phyloP scores from a whole-genome alignment of 2,329 filamentous ascomycete species.

The Lachnellula suecica region DNA sequence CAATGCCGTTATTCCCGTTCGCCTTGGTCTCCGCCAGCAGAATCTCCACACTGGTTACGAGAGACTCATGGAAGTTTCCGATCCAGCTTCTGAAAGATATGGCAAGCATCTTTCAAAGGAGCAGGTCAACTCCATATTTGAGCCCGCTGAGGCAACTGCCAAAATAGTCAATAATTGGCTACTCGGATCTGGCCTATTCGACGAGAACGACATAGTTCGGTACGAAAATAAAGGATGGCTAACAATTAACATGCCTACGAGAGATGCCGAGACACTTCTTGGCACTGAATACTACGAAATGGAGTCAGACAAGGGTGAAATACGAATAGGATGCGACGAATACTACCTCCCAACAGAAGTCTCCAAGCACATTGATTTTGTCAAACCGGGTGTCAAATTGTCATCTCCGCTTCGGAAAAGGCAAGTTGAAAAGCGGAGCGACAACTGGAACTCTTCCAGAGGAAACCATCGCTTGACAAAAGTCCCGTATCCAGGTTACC shows the following conservation, averaged over 20 bases:
- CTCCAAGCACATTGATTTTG: slow-evolving; percentile 44
- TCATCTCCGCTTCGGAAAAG: not conserved
- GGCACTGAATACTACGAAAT: slow-evolving; percentile 36
- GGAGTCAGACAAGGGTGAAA: slow-evolving; percentile 23
- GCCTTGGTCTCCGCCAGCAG: slow-evolving; percentile 2
- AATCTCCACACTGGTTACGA: slow-evolving; percentile 4
- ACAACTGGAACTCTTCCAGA: not conserved
- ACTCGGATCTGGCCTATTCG: slow-evolving; percentile 29
- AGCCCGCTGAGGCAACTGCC: slow-evolving; percentile 30
- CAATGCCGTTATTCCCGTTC: slow-evolving; percentile 2
- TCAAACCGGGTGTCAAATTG: slow-evolving; percentile 44
- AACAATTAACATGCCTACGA: slow-evolving; percentile 34
- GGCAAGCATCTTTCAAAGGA: slow-evolving; percentile 18
- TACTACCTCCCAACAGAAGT: slow-evolving; percentile 42
- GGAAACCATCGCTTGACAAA: not conserved
- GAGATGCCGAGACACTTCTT: slow-evolving; percentile 35
- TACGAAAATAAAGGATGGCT: slow-evolving; percentile 36
- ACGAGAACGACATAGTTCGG: slow-evolving; percentile 30
- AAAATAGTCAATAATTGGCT: slow-evolving; percentile 36
- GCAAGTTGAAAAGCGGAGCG: not conserved
- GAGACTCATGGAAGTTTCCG: slow-evolving; percentile 11
- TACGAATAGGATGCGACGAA: slow-evolving; percentile 35
- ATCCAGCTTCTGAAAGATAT: slow-evolving; percentile 22
- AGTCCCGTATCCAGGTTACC: not conserved
- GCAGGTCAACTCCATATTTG: slow-evolving; percentile 28